Conservation (phyloP, 192 early-diverging fungal genomes). For the Coemansia guatemalensis region DNA sequence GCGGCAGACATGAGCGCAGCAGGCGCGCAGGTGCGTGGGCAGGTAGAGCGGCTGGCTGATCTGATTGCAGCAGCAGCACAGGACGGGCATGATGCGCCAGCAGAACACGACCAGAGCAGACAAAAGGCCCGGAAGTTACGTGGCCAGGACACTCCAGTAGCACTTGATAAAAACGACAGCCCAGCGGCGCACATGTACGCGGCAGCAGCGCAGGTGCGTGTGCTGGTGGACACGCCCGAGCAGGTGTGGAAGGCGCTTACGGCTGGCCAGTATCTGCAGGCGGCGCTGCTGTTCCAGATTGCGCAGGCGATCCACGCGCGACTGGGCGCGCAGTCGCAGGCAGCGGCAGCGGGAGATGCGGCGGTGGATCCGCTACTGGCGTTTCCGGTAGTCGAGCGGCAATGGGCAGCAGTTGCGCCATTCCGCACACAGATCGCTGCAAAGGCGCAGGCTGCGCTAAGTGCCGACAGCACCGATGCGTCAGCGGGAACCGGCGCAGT, state of each 20-base stretch:
- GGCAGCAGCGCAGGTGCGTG: constrained; percentile 47
- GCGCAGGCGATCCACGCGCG: constrained; percentile 31
- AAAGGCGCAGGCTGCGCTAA: constrained; percentile 19
- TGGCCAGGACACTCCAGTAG: background rate
- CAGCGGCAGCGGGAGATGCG: background rate
- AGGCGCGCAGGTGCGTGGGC: constrained; percentile 19
- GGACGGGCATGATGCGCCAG: background rate
- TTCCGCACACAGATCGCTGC: constrained; percentile 33
- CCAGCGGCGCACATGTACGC: constrained; percentile 21
- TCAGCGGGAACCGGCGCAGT: constrained; percentile 21
- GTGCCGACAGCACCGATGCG: background rate
- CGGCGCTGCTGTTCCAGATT: constrained; percentile 42
- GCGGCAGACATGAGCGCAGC: constrained; percentile 37
- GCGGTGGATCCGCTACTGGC: constrained; percentile 26
- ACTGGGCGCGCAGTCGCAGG: constrained; percentile 16
- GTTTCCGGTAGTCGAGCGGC: constrained; percentile 47
- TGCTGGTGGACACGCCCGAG: constrained; percentile 47
- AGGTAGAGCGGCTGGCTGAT: constrained; percentile 11
- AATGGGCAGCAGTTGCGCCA: constrained; percentile 37
- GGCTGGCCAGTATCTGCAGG: constrained; percentile 31
- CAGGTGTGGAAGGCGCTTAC: constrained; percentile 46
- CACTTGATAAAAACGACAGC: background rate
- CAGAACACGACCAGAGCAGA: background rate
- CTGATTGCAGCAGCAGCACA: constrained; percentile 13
- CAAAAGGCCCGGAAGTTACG: no score